Percentiles rank a stretch among this genome's conserved stretches.
Evolutionary conservation across 257 asterid species (phyloP).

Genomic region (Solanum corneliomulleri): DNA sequence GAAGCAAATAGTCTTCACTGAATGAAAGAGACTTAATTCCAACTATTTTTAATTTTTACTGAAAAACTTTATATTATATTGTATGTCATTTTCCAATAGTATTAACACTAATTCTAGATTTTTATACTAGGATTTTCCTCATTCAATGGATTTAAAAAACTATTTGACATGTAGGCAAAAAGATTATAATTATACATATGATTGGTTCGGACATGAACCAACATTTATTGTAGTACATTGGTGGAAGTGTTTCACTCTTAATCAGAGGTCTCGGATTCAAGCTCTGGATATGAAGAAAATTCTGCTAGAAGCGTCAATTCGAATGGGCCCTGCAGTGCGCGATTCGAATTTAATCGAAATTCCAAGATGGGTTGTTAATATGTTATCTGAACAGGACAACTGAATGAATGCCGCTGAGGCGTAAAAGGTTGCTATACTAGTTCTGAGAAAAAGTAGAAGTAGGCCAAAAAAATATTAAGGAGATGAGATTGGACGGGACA

Average conservation of each 20-base stretch:
- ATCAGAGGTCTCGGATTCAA: too few species aligned
- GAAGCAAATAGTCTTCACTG: not conserved
- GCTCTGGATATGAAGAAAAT: too few species aligned
- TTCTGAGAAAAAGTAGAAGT: not conserved
- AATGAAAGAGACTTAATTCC: constrained; percentile 3
- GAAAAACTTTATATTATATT: not conserved
- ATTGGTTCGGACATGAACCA: not conserved
- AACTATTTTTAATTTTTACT: not conserved
- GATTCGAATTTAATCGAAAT: too few species aligned
- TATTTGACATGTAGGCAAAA: not conserved
- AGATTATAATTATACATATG: not conserved
- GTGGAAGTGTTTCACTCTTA: too few species aligned
- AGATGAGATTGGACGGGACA: accelerated
- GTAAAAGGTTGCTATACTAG: not conserved
- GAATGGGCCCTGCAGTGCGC: too few species aligned
- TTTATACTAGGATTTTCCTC: not conserved
- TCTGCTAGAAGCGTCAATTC: too few species aligned
- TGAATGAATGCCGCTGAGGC: not conserved
- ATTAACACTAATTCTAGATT: not conserved
- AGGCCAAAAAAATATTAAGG: not conserved
- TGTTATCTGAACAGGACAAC: not conserved
- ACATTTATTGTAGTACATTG: too few species aligned
- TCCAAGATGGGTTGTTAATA: not conserved
- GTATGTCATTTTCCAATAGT: not conserved
- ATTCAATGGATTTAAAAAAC: not conserved